Conservation (phyloP, 305 asterid species). For the Fraxinus ornus region DNA sequence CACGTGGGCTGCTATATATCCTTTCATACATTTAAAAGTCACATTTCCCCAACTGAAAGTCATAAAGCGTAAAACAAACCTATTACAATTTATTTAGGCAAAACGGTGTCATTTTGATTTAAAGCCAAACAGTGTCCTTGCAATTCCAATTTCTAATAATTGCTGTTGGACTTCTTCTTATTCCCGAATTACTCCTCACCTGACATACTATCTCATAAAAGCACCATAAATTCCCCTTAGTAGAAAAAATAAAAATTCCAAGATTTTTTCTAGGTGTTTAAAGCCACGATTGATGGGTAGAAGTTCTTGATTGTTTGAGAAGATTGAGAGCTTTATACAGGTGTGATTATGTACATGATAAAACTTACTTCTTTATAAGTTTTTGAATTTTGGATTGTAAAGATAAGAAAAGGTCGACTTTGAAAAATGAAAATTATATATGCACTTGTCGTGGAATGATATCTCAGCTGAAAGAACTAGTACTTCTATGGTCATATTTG, state of each 20-base stretch:
- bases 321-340: conserved; percentile 28
- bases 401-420: neutral
- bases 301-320: conserved; percentile 16
- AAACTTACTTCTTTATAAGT: neutral
- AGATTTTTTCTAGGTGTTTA: conserved; percentile 5
- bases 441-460: neutral
- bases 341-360: conserved; percentile 7
- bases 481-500: too few species aligned
- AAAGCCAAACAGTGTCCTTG: too few species aligned
- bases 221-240: neutral
- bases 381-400: neutral
- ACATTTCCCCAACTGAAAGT: too few species aligned
- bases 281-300: conserved; percentile 15
- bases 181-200: too few species aligned
- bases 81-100: too few species aligned
- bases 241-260: neutral
- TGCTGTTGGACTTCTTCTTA: too few species aligned
- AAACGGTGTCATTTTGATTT: too few species aligned
- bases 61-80: too few species aligned
- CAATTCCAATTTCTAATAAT: too few species aligned
- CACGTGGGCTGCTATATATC: too few species aligned
- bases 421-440: neutral
- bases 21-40: too few species aligned
- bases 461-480: neutral
- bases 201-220: neutral